These are phyloP conservation scores for Funneliformis mosseae DNA, from an alignment of 192 early-diverging fungal genomes.

Conservation along the genomic window DNA sequence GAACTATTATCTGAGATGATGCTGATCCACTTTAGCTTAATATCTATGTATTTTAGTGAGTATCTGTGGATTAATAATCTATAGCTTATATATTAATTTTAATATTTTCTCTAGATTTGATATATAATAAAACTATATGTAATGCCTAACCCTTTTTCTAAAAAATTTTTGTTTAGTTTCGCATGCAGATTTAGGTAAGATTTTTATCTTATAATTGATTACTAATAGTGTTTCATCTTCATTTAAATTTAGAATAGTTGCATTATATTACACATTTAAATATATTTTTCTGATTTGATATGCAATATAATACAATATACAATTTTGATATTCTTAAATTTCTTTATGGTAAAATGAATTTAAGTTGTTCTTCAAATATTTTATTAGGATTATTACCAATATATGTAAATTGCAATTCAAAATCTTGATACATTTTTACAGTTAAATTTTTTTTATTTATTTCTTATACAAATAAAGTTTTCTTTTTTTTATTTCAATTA, in stretches of 20 bases:
- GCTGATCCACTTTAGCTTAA: neutral
- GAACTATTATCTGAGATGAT: neutral
- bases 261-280: neutral
- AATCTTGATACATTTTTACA: too few relatives aligned
- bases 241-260: neutral
- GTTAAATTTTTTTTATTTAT: too few relatives aligned
- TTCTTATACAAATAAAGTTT: too few relatives aligned
- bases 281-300: neutral
- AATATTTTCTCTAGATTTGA: neutral
- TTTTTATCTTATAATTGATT: neutral
- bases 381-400: too few relatives aligned
- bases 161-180: conserved; percentile 10
- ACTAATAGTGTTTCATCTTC: neutral
- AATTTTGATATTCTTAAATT: neutral
- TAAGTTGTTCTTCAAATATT: too few relatives aligned
- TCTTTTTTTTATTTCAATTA: too few relatives aligned
- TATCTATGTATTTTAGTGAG: neutral
- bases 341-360: too few relatives aligned
- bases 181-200: neutral
- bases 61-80: neutral
- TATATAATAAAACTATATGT: neutral
- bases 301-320: neutral
- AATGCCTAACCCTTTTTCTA: neutral
- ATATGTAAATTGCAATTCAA: too few relatives aligned
- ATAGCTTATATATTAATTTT: neutral